Conservation (phyloP, 2,329 filamentous ascomycete genomes). For the Aspergillus cejpii region DNA sequence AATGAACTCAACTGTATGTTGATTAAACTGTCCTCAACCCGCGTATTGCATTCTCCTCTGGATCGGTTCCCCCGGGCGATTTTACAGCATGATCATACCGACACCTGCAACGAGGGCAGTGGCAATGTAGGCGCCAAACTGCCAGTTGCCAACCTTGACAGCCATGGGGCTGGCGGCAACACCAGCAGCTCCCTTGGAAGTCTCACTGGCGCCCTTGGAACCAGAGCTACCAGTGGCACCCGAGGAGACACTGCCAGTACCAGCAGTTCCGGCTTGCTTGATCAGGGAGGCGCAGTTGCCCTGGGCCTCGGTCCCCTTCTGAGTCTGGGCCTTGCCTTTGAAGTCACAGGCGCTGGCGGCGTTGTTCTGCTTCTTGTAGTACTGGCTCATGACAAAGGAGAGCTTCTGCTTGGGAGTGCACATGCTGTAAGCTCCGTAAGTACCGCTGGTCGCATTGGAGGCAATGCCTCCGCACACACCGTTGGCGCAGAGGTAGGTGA, state of each 20-base stretch:
- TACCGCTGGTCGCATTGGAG: slow-evolving; percentile 36
- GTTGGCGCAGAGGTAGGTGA: slow-evolving; percentile 47
- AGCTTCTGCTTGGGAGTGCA: slow-evolving; percentile 42
- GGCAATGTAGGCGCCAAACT: slow-evolving; percentile 41
- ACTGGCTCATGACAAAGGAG: slow-evolving; percentile 43
- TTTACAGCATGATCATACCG: slow-evolving; percentile 45
- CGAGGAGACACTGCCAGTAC: slow-evolving; percentile 37
- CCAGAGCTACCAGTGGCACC: slow-evolving; percentile 26
- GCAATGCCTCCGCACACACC: slow-evolving; percentile 37
- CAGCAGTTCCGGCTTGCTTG: slow-evolving; percentile 36
- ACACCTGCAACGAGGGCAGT: slow-evolving; percentile 40
- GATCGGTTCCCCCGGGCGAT: not conserved
- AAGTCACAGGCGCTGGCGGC: slow-evolving; percentile 41
- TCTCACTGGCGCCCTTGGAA: slow-evolving; percentile 15
- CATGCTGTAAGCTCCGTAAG: slow-evolving; percentile 46
- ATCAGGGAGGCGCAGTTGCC: slow-evolving; percentile 34
- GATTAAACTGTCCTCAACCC: not conserved
- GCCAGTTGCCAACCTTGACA: slow-evolving; percentile 37
- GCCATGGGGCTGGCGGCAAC: slow-evolving; percentile 26
- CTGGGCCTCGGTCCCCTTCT: slow-evolving; percentile 28
- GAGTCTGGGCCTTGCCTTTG: slow-evolving; percentile 36
- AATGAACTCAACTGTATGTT: not conserved
- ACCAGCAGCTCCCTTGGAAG: slow-evolving; percentile 31
- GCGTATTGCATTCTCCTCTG: not conserved
- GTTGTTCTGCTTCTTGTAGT: slow-evolving; percentile 36